These are phyloP conservation scores for Eucalyptus lansdowneana DNA, from an alignment of 345 rosid genomes.

Conservation along the genomic window DNA sequence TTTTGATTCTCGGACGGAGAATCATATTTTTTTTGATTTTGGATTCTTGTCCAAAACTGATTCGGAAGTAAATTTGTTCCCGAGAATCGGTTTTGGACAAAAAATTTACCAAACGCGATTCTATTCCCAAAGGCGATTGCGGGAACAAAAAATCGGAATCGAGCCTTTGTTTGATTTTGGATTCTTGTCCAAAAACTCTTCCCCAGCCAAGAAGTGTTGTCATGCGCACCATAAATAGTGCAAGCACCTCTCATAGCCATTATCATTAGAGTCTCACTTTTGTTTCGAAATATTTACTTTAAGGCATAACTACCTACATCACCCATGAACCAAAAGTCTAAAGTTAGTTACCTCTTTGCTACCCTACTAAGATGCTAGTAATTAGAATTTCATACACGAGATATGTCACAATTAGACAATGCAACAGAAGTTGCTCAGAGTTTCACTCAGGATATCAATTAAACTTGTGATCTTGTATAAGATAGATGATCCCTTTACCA, in stretches of 20 bases:
- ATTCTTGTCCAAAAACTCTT: too few species aligned
- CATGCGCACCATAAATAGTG: too few species aligned
- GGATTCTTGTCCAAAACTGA: too few species aligned
- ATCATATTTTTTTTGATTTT: too few species aligned
- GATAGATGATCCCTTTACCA: background rate
- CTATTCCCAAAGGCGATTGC: too few species aligned
- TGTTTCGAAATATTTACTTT: background rate
- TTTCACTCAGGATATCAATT: background rate
- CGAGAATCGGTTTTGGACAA: too few species aligned
- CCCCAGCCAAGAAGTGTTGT: too few species aligned
- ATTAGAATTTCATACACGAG: background rate
- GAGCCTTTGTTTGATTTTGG: too few species aligned
- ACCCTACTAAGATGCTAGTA: background rate
- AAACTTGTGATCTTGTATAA: background rate
- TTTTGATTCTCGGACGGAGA: too few species aligned
- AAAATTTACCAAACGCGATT: too few species aligned
- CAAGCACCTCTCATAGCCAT: background rate
- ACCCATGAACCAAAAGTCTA: background rate
- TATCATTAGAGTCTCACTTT: background rate
- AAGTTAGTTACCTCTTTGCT: background rate
- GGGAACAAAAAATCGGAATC: too few species aligned
- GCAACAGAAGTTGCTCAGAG: background rate
- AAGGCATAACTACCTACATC: background rate
- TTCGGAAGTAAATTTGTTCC: too few species aligned
- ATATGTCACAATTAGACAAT: background rate